A percentile compares a stretch with the other conserved stretches of the same genome.
Conservation (phyloP, 805 yeast genomes). For the Saccharomycopsis lassenensis region DNA sequence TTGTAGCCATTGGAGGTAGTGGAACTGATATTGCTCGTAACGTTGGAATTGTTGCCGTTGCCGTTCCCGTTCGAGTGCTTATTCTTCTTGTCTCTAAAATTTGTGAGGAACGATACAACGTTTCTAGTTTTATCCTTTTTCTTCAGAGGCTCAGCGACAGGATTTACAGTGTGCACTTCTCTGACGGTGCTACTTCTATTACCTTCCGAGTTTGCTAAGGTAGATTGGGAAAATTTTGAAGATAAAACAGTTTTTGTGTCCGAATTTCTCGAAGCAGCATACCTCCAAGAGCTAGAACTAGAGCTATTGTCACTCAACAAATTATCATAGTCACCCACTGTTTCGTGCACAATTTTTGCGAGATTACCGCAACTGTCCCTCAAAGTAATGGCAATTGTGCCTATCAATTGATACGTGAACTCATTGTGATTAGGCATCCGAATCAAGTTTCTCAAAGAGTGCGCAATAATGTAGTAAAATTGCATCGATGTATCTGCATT, state of each 20-base stretch:
- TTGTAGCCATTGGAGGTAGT: no score
- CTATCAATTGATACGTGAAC: conserved; percentile 11
- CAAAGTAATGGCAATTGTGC: conserved; percentile 14
- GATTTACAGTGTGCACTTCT: no score
- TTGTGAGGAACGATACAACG: no score
- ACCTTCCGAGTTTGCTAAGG: no score
- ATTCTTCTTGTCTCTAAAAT: no score
- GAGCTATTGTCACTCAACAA: conserved; percentile 7
- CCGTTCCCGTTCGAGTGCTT: no score
- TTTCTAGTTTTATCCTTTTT: neutral
- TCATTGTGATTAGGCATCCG: conserved; percentile 14
- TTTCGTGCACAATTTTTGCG: conserved; percentile 14
- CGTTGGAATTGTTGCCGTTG: no score
- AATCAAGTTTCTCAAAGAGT: conserved; percentile 9
- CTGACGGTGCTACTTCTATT: no score
- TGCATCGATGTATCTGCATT: conserved; percentile 16
- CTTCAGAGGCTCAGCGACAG: no score
- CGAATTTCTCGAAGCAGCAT: neutral
- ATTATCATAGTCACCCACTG: conserved; percentile 13
- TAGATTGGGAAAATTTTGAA: conserved; percentile 10
- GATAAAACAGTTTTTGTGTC: conserved; percentile 9
- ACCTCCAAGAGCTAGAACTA: conserved; percentile 7
- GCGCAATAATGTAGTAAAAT: conserved; percentile 12
- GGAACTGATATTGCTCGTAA: no score
- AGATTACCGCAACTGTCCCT: conserved; percentile 12